Evolutionary conservation across 2,329 filamentous ascomycete genomes (phyloP), one percentile per base, ranked within the genome.

Genomic region (Claviceps humidiphila): DNA sequence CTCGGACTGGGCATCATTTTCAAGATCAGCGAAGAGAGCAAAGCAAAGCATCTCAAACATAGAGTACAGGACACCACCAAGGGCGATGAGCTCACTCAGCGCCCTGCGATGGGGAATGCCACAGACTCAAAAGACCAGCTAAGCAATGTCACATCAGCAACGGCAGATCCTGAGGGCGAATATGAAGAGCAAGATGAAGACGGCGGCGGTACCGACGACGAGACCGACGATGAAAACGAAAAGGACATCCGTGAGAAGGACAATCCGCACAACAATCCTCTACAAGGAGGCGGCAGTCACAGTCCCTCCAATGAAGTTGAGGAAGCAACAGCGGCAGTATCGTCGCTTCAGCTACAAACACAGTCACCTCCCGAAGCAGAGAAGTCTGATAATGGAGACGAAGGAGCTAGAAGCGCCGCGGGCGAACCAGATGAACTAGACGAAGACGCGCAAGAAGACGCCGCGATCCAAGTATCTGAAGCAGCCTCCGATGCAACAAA

Each of bases 1-100:
- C 78, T 98, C 37, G 93, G 93, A 0, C 87, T 97, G 63, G 90
- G 83, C 1, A 77, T 95, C 45, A 76, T 95, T 67, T 98, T 95
- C 67, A 84, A 82, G 60, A 84, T 97, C 50, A 95, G 88, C 60
- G 87, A 94, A 52, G 86, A 90, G 61, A 95, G 89, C 68, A 87
- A 89, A 64, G 77, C 75, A 4, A 85, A 81, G 53, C 90, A 96
- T 66, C 75, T 82, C 43, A 91, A 87, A 64, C 85, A 94, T 53
- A 63, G 67, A 6, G 51, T 71, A 16, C 59, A 64, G 7, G 64
- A 43, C 20, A 24, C n/a, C 9, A 6, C 9, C 3, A 34, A 11
- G 30, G 9, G 66, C 22, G 60, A 57, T 7, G 58, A 63, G 17
- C 56, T 52, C 7, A 45, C 56, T 5, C 14, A 53, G 20, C 55